These are phyloP conservation scores for Alternaria gansuensis DNA, from an alignment of 2,329 filamentous ascomycete species.

Conservation along the genomic window DNA sequence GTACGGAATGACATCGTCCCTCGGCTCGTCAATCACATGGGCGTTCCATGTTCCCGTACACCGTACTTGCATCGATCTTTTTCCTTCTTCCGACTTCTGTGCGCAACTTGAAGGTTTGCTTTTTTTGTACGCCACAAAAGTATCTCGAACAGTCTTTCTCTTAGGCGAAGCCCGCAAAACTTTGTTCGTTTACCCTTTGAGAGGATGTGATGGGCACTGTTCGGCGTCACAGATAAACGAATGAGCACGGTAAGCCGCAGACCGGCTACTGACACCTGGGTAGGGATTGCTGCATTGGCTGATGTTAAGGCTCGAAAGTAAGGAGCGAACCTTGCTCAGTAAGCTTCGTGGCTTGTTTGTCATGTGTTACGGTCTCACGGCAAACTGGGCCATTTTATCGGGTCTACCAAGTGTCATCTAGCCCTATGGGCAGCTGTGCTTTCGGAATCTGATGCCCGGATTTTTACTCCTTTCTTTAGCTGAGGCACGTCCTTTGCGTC, in stretches of 20 bases:
- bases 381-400: conserved; percentile 22
- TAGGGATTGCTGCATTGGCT: conserved; percentile 24
- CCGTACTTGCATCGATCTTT: conserved; percentile 17
- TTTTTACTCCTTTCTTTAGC: conserved; percentile 15
- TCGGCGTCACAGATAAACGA: conserved; percentile 11
- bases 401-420: conserved; percentile 18
- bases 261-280: conserved; percentile 14
- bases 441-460: conserved; percentile 20
- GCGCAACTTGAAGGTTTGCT: conserved; percentile 18
- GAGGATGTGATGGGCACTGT: conserved; percentile 17
- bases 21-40: conserved; percentile 12
- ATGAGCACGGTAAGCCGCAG: conserved; percentile 18
- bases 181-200: conserved; percentile 5
- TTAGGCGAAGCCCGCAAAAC: conserved; percentile 5
- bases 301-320: conserved; percentile 18
- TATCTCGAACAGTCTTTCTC: conserved; percentile 6
- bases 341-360: conserved; percentile 32
- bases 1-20: conserved; percentile 14
- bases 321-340: conserved; percentile 23
- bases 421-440: conserved; percentile 24
- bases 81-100: conserved; percentile 25
- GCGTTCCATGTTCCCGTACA: conserved; percentile 15
- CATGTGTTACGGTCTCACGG: conserved; percentile 27
- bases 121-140: conserved; percentile 21
- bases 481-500: conserved; percentile 9